Evolutionary conservation across 768 basidiomycete species (phyloP).

Genomic region (Trametes meyenii): DNA sequence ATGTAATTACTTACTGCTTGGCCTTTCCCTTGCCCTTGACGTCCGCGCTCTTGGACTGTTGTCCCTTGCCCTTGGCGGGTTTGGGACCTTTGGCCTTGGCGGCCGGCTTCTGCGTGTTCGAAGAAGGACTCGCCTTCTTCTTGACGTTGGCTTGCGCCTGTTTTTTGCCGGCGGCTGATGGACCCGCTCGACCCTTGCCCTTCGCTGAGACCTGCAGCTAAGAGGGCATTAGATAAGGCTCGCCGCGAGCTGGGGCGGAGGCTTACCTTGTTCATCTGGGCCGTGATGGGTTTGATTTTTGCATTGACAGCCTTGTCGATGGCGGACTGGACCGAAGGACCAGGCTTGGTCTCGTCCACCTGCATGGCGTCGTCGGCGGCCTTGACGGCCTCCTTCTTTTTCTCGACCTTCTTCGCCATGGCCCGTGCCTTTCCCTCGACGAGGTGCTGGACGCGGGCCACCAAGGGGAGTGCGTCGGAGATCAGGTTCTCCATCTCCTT

Average conservation of each 20-base stretch:
- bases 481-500: background rate
- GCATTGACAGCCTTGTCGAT: slow-evolving; percentile 6
- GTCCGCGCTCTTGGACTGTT: background rate
- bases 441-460: background rate
- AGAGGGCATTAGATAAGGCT: background rate
- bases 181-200: background rate
- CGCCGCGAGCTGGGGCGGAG: background rate
- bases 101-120: background rate
- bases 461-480: background rate
- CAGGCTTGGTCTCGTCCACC: background rate
- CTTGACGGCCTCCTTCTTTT: slow-evolving; percentile 1
- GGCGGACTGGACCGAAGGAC: slow-evolving; percentile 2
- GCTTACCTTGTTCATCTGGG: background rate
- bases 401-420: background rate
- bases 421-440: background rate
- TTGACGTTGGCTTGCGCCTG: no score
- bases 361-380: background rate
- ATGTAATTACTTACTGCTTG: background rate
- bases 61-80: background rate
- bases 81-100: background rate
- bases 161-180: background rate
- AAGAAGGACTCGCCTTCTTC: background rate
- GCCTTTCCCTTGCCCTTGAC: background rate
- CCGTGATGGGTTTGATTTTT: background rate
- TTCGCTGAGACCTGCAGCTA: background rate